A percentile compares a stretch with the other conserved stretches of the same genome.
Conservation (phyloP, 192 early-diverging fungal species). For the Backusella tuberculispora region DNA sequence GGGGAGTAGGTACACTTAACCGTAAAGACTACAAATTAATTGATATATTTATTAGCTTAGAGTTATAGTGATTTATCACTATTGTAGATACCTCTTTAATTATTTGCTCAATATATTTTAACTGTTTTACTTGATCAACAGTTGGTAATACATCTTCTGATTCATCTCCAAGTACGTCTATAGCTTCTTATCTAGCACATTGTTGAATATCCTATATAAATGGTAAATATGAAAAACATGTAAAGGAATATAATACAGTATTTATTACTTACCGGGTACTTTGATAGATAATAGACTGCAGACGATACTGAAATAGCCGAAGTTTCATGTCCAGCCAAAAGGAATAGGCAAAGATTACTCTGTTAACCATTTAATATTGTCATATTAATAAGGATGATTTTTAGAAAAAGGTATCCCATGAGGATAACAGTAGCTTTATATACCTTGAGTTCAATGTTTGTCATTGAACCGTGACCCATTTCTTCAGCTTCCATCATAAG, state of each 20-base stretch:
- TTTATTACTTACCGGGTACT: conserved; percentile 23
- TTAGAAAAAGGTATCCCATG: no score
- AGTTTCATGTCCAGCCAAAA: conserved; percentile 61
- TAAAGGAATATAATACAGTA: neutral
- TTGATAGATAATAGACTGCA: conserved; percentile 52
- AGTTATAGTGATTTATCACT: neutral
- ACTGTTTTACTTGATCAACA: conserved; percentile 53
- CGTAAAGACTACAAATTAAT: conserved; percentile 10
- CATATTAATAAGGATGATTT: neutral
- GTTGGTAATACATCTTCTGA: conserved; percentile 53
- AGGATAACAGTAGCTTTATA: neutral
- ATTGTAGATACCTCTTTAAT: conserved; percentile 48
- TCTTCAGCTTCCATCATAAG: conserved; percentile 31
- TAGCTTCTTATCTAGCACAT: conserved; percentile 54
- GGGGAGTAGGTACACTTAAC: neutral
- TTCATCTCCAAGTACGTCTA: conserved; percentile 54
- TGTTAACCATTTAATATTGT: neutral
- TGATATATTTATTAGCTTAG: neutral
- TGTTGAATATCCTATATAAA: conserved; percentile 50
- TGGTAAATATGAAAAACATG: neutral
- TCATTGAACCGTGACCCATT: neutral
- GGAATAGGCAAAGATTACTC: conserved; percentile 48
- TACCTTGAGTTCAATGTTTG: conserved; percentile 8
- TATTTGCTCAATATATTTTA: conserved; percentile 54
- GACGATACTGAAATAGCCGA: conserved; percentile 57